Conservation (phyloP, 2,329 filamentous ascomycete species). For the Colletotrichum endophyticum region DNA sequence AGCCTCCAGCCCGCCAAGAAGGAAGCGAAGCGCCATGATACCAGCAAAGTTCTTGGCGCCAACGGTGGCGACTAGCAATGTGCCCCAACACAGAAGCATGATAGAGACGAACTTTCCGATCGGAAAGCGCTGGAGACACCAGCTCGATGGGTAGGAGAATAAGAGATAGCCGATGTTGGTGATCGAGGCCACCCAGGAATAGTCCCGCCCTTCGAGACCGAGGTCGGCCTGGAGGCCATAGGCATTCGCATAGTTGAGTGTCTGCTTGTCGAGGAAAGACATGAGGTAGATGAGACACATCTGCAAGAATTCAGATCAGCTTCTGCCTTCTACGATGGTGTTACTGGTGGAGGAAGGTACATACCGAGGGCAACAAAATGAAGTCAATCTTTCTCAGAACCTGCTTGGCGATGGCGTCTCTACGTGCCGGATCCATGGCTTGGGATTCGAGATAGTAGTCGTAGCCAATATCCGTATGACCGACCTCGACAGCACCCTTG, state of each 20-base stretch:
- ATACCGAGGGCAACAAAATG: neutral
- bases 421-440: neutral
- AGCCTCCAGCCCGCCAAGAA: constrained; percentile 34
- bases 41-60: constrained; percentile 24
- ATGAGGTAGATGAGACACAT: neutral
- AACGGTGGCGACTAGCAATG: neutral
- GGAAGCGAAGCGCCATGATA: constrained; percentile 34
- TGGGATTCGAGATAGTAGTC: neutral
- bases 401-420: neutral
- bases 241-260: neutral
- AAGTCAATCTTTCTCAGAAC: neutral
- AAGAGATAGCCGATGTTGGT: neutral
- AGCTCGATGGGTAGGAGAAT: neutral
- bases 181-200: neutral
- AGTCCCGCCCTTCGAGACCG: neutral
- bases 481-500: neutral
- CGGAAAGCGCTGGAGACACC: neutral
- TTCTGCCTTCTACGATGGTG: neutral
- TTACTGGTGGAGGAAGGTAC: neutral
- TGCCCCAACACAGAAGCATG: neutral
- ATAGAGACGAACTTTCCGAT: neutral
- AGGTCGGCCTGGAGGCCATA: neutral
- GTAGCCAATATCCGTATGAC: neutral
- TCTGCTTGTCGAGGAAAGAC: neutral
- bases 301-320: neutral